A percentile compares a stretch with the other conserved stretches of the same genome.
Conservation (phyloP, 208 protist genomes). For the Angomonas deanei region DNA sequence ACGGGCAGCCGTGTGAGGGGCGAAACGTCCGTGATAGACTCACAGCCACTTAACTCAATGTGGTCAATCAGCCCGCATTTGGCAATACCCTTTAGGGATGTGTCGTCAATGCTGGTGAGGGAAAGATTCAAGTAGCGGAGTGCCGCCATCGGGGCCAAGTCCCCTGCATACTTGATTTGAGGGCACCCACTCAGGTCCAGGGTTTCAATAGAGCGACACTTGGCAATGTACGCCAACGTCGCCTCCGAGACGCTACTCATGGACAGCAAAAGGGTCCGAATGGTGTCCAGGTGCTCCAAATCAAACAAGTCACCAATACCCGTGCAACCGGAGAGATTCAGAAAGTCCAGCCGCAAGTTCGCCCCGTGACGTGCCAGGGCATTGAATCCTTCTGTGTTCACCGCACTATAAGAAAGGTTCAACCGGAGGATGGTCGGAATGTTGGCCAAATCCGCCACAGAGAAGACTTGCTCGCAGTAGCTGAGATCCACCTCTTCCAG, state of each 20-base stretch:
- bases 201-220: conserved; percentile 7
- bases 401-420: conserved; percentile 1
- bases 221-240: conserved; percentile 7
- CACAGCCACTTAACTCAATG: conserved; percentile 24
- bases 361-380: background rate
- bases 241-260: conserved; percentile 21
- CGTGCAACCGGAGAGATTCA: conserved; percentile 13
- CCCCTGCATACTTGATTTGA: conserved; percentile 16
- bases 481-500: conserved; percentile 24
- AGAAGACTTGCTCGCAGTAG: conserved; percentile 3
- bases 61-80: conserved; percentile 18
- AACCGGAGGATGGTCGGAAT: background rate
- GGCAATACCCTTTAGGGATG: conserved; percentile 16
- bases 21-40: conserved; percentile 14
- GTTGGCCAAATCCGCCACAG: background rate
- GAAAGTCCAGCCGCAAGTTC: background rate
- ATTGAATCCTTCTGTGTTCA: background rate
- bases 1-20: background rate
- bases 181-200: conserved; percentile 21
- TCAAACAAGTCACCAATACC: conserved; percentile 16
- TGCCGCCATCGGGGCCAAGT: conserved; percentile 11
- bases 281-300: conserved; percentile 10
- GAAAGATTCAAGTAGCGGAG: conserved; percentile 26
- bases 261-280: conserved; percentile 17
- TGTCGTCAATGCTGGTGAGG: conserved; percentile 17